Percentiles rank a stretch among this genome's conserved stretches.
These are phyloP conservation scores for Gymnopus androsaceus DNA, from an alignment of 1,284 basidiomycete species.

Conservation along the genomic window DNA sequence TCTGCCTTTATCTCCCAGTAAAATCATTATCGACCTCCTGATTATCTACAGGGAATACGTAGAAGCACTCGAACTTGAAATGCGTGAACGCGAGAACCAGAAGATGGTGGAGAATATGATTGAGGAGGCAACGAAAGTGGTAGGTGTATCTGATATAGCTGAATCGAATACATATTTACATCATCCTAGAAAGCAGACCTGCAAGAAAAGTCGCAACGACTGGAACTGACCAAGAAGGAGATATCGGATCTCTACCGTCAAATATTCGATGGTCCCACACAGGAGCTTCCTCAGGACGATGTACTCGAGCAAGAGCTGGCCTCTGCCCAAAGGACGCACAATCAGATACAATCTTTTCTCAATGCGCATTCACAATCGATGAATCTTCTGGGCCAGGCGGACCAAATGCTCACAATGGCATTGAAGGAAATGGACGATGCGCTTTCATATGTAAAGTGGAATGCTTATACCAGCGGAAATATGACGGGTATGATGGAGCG, in stretches of 20 bases:
- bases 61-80: constrained; percentile 42
- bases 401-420: constrained; percentile 33
- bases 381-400: constrained; percentile 36
- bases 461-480: constrained; percentile 42
- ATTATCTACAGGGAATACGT: constrained; percentile 39
- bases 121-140: constrained; percentile 35
- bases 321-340: constrained; percentile 28
- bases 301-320: constrained; percentile 17
- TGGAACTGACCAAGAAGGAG: constrained; percentile 35
- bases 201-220: constrained; percentile 28
- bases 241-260: constrained; percentile 37
- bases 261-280: constrained; percentile 44
- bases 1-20: background rate
- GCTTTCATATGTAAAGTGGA: constrained; percentile 38
- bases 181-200: constrained; percentile 27
- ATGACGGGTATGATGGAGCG: constrained; percentile 42
- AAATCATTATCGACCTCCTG: background rate
- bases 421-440: constrained; percentile 35
- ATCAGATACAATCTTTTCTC: constrained; percentile 34
- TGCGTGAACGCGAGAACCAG: constrained; percentile 36
- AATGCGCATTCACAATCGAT: constrained; percentile 40
- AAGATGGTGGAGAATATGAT: constrained; percentile 33
- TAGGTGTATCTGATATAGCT: constrained; percentile 22
- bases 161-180: background rate
- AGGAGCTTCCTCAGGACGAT: constrained; percentile 20